phyloP scores from a whole-genome alignment of 495 filamentous ascomycete genomes.

The Podospora sp. region DNA sequence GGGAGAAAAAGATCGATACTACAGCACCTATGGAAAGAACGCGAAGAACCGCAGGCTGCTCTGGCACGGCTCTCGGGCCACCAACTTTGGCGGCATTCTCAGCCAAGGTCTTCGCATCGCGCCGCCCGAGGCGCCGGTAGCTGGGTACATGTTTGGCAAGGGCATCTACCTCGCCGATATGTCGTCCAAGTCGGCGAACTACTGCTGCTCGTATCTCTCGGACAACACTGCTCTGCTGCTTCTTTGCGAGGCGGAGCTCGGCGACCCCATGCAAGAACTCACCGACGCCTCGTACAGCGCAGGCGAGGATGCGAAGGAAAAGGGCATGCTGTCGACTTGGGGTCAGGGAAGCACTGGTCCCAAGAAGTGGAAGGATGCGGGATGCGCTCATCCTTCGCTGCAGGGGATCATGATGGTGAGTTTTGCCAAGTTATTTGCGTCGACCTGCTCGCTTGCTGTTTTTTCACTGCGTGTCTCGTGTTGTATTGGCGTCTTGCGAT shows the following conservation, averaged over 20 bases:
- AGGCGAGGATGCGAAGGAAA: conserved; percentile 59
- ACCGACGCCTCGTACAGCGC: conserved; percentile 58
- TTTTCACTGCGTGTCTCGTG: not conserved
- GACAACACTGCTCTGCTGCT: conserved; percentile 59
- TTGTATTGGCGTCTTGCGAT: not conserved
- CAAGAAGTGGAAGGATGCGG: conserved; percentile 74
- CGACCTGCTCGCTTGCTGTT: too few relatives aligned
- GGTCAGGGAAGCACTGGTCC: conserved; percentile 66
- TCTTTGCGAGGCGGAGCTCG: conserved; percentile 80
- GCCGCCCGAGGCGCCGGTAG: conserved; percentile 77
- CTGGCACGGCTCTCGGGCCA: conserved; percentile 81
- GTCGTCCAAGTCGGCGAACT: conserved; percentile 71
- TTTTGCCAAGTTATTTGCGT: not conserved
- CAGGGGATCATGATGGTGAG: conserved; percentile 66
- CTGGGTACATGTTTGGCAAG: conserved; percentile 81
- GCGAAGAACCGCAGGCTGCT: conserved; percentile 66
- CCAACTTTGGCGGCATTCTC: conserved; percentile 83
- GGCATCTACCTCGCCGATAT: conserved; percentile 91
- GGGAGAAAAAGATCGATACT: conserved; percentile 73
- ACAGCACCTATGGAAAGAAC: conserved; percentile 50
- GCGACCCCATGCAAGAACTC: conserved; percentile 67
- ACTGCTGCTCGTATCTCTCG: conserved; percentile 59
- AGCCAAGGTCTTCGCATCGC: conserved; percentile 85
- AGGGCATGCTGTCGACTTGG: conserved; percentile 64
- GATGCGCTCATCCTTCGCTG: conserved; percentile 60